phyloP scores from a whole-genome alignment of 1,284 basidiomycete genomes.

The Malassezia nana region DNA sequence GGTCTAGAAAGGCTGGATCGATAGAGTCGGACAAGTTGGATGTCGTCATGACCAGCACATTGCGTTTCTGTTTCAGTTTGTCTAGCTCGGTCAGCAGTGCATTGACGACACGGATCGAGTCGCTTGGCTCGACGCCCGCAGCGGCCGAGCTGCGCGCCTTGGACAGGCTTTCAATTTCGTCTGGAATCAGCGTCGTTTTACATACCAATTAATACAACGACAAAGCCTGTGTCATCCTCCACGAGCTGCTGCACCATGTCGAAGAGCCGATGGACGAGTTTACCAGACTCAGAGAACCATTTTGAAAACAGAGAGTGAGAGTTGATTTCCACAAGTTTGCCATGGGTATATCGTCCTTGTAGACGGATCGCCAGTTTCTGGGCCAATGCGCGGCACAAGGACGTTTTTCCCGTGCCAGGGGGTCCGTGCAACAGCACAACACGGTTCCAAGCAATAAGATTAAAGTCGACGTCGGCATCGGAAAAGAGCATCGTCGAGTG shows the following conservation, averaged over 20 bases:
- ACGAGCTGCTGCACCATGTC: constrained; percentile 72
- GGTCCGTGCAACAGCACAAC: constrained; percentile 90
- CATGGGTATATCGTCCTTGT: constrained; percentile 71
- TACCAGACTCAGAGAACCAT: constrained; percentile 88
- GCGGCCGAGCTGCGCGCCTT: constrained; percentile 86
- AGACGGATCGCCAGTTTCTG: constrained; percentile 90
- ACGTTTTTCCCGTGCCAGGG: constrained; percentile 95
- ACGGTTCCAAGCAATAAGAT: constrained; percentile 88
- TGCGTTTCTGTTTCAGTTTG: constrained; percentile 81
- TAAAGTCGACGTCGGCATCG: constrained; percentile 77
- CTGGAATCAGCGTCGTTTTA: neutral
- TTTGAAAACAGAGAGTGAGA: constrained; percentile 47
- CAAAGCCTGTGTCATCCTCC: constrained; percentile 79
- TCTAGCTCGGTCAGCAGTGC: constrained; percentile 93
- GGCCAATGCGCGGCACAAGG: constrained; percentile 81
- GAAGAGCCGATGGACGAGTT: constrained; percentile 90
- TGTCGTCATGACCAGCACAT: constrained; percentile 90
- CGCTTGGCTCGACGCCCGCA: constrained; percentile 84
- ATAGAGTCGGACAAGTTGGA: constrained; percentile 91
- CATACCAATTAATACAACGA: constrained; percentile 75
- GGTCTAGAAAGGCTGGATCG: constrained; percentile 87
- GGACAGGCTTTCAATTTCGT: constrained; percentile 93
- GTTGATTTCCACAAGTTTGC: constrained; percentile 89
- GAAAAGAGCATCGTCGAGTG: constrained; percentile 82
- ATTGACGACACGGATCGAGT: constrained; percentile 92